phyloP scores from a whole-genome alignment of 2,329 filamentous ascomycete genomes.

The Verticillium klebahnii region DNA sequence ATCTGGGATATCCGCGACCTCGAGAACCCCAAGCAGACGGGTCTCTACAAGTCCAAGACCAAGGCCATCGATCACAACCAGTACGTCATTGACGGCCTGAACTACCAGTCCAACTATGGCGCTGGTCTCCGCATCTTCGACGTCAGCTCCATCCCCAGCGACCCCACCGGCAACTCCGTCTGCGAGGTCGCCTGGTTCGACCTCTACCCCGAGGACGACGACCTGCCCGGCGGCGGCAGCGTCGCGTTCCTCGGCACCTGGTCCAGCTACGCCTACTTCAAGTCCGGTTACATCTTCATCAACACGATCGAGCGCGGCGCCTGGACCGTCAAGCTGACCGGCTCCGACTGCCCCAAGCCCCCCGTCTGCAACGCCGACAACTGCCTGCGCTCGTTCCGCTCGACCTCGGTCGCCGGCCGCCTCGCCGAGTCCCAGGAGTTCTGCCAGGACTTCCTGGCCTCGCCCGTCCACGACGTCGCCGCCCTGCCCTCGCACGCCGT shows the following conservation, averaged over 20 bases:
- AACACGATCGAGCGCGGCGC: constrained; percentile 49
- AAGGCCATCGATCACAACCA: constrained; percentile 44
- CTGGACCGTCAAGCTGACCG: constrained; percentile 37
- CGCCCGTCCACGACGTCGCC: constrained; percentile 12
- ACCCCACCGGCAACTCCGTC: constrained; percentile 40
- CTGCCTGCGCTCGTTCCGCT: constrained; percentile 30
- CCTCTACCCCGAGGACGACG: constrained; percentile 45
- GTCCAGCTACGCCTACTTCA: constrained; percentile 44
- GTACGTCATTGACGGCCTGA: constrained; percentile 37
- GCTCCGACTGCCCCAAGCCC: constrained; percentile 11
- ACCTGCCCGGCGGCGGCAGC: constrained; percentile 26
- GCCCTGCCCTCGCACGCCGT: constrained; percentile 15
- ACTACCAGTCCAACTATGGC: constrained; percentile 47
- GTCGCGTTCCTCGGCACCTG: constrained; percentile 40
- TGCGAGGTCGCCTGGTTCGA: constrained; percentile 46
- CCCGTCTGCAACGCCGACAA: constrained; percentile 28
- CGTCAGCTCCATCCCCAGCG: constrained; percentile 26
- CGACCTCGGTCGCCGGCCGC: constrained; percentile 25
- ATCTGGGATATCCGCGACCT: constrained; percentile 45
- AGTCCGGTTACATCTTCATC: constrained; percentile 42
- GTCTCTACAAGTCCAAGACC: constrained; percentile 34
- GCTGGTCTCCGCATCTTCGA: constrained; percentile 40
- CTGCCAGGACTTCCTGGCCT: constrained; percentile 18
- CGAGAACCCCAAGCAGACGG: constrained; percentile 36
- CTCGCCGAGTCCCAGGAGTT: constrained; percentile 26